These are phyloP conservation scores for Petunia secreta DNA, from an alignment of 257 asterid species.

Conservation along the genomic window DNA sequence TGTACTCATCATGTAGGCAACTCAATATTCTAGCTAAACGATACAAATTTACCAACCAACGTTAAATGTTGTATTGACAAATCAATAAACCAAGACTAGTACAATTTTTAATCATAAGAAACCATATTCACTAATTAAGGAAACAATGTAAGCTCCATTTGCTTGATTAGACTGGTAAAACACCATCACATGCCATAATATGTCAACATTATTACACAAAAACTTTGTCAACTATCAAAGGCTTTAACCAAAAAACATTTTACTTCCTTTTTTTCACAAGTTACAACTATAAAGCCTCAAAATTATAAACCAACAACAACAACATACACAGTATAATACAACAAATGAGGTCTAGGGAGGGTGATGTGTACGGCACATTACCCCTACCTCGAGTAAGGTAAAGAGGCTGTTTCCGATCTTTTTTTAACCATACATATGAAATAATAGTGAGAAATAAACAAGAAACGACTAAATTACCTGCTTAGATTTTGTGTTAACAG, in stretches of 20 bases:
- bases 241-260: not conserved
- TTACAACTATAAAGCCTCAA: not conserved
- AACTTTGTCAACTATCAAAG: not conserved
- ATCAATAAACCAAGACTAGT: not conserved
- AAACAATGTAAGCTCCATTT: not conserved
- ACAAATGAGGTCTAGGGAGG: no score
- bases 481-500: constrained; percentile 37
- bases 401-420: no score
- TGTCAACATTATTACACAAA: not conserved
- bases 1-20: not conserved
- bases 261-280: not conserved
- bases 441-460: not conserved
- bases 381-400: no score
- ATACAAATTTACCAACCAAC: not conserved
- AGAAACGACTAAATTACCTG: constrained; percentile 35
- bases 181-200: not conserved
- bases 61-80: not conserved
- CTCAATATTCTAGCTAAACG: not conserved
- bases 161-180: not conserved
- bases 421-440: not conserved
- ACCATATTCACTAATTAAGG: not conserved
- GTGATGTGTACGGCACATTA: no score
- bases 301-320: not conserved
- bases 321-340: not conserved
- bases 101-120: not conserved